phyloP scores from a whole-genome alignment of 2,329 filamentous ascomycete species.

The Boeremia lycopersici region DNA sequence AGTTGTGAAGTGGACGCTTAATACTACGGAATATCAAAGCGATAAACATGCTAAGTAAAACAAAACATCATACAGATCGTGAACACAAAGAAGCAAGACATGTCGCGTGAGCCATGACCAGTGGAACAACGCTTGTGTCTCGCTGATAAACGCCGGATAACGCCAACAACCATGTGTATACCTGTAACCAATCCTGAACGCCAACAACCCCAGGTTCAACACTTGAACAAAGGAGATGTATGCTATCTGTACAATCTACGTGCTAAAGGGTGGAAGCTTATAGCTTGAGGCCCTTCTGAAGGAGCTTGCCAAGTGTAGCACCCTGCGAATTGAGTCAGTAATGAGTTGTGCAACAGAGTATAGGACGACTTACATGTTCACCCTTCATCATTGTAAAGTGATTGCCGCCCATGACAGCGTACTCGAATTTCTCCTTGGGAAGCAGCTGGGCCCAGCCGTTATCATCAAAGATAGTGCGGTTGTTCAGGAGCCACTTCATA shows the following conservation, averaged over 20 bases:
- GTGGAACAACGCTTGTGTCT: constrained; percentile 6
- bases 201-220: constrained; percentile 42
- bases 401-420: constrained; percentile 71
- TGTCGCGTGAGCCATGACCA: constrained; percentile 1
- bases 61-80: constrained; percentile 7
- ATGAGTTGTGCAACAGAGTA: background rate
- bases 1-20: constrained; percentile 20
- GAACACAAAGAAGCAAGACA: constrained; percentile 8
- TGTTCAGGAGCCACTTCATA: constrained; percentile 72
- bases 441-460: constrained; percentile 74
- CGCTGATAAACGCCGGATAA: constrained; percentile 6
- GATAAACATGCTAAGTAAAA: constrained; percentile 7
- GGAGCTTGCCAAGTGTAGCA: constrained; percentile 50
- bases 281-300: constrained; percentile 50
- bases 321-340: constrained; percentile 42
- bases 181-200: constrained; percentile 23
- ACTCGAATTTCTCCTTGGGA: constrained; percentile 65
- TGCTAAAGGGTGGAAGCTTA: constrained; percentile 17
- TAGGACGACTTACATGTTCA: constrained; percentile 49
- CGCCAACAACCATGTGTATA: constrained; percentile 16
- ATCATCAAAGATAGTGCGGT: constrained; percentile 72
- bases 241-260: constrained; percentile 30
- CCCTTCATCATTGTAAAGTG: constrained; percentile 81
- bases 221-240: constrained; percentile 44
- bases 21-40: constrained; percentile 14